Conservation (phyloP, 768 basidiomycete genomes). For the Chalciporus chontae region DNA sequence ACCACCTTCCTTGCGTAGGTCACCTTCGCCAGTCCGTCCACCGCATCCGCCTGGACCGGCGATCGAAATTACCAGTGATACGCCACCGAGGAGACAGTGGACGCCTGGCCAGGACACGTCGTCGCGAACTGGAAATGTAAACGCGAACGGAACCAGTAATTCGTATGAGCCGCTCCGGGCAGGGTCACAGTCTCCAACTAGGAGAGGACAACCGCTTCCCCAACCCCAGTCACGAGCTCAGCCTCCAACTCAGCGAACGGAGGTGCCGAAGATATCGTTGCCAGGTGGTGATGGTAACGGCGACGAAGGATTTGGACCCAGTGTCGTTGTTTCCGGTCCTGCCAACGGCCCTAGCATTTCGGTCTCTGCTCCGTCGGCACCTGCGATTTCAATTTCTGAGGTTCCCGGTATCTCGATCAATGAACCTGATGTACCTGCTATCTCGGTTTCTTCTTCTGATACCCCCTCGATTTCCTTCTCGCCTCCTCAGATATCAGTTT, state of each 20-base stretch:
- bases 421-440: slow-evolving; percentile 16
- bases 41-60: slow-evolving; percentile 14
- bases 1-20: slow-evolving; percentile 39
- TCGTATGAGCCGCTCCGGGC: slow-evolving; percentile 5
- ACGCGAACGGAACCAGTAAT: slow-evolving; percentile 6
- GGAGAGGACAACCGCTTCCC: slow-evolving; percentile 3
- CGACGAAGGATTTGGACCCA: slow-evolving; percentile 12
- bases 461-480: slow-evolving; percentile 18
- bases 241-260: slow-evolving; percentile 21
- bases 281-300: slow-evolving; percentile 13
- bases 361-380: slow-evolving; percentile 21
- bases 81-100: slow-evolving; percentile 28
- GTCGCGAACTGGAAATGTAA: slow-evolving; percentile 10
- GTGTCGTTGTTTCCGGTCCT: slow-evolving; percentile 30
- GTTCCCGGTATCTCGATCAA: slow-evolving; percentile 30
- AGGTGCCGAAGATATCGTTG: slow-evolving; percentile 44
- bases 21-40: slow-evolving; percentile 28
- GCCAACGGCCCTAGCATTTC: slow-evolving; percentile 23
- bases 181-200: slow-evolving; percentile 17
- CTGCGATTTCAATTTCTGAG: slow-evolving; percentile 17
- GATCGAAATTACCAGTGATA: slow-evolving; percentile 29
- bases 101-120: slow-evolving; percentile 19
- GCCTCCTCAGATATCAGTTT: slow-evolving; percentile 14
- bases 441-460: slow-evolving; percentile 15
- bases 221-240: slow-evolving; percentile 1